These are phyloP conservation scores for Dendrostoma leiphaemia DNA, from an alignment of 2,329 filamentous ascomycete genomes.

Conservation along the genomic window DNA sequence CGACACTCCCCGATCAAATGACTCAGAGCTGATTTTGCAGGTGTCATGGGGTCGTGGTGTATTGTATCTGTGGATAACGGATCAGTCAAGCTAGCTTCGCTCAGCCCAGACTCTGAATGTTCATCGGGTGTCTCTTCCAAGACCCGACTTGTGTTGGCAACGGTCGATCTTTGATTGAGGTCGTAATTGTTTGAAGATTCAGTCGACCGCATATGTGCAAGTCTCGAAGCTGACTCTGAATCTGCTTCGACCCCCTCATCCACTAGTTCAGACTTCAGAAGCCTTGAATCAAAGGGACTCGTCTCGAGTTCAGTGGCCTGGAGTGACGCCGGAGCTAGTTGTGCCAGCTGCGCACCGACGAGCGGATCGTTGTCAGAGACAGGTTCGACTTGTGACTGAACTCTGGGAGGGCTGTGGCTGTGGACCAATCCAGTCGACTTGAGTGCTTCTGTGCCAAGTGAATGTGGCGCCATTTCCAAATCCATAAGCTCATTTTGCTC, in stretches of 20 bases:
- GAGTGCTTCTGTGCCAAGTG: not conserved
- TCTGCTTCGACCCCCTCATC: not conserved
- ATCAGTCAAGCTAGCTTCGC: constrained; percentile 6
- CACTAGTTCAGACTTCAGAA: not conserved
- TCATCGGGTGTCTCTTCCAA: not conserved
- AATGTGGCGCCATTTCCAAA: not conserved
- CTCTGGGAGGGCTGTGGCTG: not conserved
- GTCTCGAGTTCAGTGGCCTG: not conserved
- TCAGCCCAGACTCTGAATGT: constrained; percentile 11
- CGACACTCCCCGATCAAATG: constrained; percentile 18
- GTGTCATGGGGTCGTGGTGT: not conserved
- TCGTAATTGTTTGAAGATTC: not conserved
- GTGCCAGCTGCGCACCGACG: not conserved
- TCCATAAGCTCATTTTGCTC: not conserved
- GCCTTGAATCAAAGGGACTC: not conserved
- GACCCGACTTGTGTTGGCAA: not conserved
- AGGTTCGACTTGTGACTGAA: too few species aligned
- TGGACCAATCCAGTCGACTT: not conserved
- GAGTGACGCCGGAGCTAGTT: not conserved
- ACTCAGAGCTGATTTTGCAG: constrained; percentile 15
- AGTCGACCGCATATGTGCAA: not conserved
- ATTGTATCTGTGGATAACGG: not conserved
- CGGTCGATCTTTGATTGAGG: not conserved
- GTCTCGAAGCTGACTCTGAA: not conserved
- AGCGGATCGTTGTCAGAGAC: not conserved